Evolutionary conservation across 345 rosid genomes (phyloP), one percentile per base, ranked within the genome.

Genomic region (Brassica cretica): DNA sequence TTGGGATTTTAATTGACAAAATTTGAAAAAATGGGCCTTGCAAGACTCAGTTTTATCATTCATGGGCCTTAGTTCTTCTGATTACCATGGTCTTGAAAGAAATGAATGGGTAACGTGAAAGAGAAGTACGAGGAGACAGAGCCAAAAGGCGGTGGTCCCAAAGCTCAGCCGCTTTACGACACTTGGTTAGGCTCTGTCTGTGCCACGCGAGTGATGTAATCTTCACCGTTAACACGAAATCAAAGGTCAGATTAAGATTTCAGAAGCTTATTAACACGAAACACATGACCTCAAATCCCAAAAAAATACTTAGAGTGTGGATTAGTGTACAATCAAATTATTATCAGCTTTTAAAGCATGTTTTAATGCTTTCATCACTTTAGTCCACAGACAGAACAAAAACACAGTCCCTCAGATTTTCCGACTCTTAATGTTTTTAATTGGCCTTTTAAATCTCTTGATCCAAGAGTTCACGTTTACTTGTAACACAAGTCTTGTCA

Each of bases 281-380:
- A 77, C 67, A 63, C 56, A 51, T 76, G 58, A 2, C 19, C 59
- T 53, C 32, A 76, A 9, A n/a, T 49, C 81, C 65, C 72, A 65
- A 16, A 73, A 6, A 73, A 72, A 73, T 78, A 78, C 82, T 78
- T 78, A 78, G 82, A 74, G 82, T 78, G 82, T 73, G 78, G 78
- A 72, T 73, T 78, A 78, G 78, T 73, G 21, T n/a, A 73, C 65
- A 66, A 78, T 78, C 81, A 53, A 72, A 51, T 33, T 72, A 73
- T 67, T 61, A 68, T 5, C 70, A 79, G 59, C 78, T 35, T 79
- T 79, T 66, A 79, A 79, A 79, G 78, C 82, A 73, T 73, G 78
- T 79, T 10, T 25, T 71, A 0, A 35, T 78, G 53, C 59, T 66
- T 62, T 15, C 75, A 62, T 76, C 41, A 62, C 63, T 68, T 33